Conservation (phyloP, 2,329 filamentous ascomycete species). For the Ophiostoma ips region DNA sequence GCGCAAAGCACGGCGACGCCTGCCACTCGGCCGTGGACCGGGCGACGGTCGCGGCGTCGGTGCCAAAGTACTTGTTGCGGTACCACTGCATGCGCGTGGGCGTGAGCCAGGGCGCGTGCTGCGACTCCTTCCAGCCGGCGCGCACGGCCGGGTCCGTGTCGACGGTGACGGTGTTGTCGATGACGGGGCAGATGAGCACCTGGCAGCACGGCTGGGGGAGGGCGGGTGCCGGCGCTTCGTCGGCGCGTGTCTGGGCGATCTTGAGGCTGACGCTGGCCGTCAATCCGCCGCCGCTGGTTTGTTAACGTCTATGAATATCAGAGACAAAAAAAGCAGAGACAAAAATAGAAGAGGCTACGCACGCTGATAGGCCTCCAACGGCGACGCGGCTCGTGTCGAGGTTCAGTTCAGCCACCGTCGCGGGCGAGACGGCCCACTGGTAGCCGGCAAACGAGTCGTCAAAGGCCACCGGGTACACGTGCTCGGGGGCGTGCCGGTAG, state of each 20-base stretch:
- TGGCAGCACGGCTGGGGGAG: constrained; percentile 23
- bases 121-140: constrained; percentile 26
- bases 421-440: constrained; percentile 1
- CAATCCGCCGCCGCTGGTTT: constrained; percentile 3
- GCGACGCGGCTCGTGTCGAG: constrained; percentile 24
- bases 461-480: constrained; percentile 41
- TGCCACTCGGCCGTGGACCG: constrained; percentile 26
- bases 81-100: constrained; percentile 45
- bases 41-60: constrained; percentile 17
- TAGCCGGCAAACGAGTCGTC: constrained; percentile 40
- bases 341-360: not conserved
- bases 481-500: constrained; percentile 37
- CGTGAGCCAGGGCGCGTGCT: constrained; percentile 30
- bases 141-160: constrained; percentile 16
- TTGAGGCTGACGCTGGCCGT: constrained; percentile 1
- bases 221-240: not conserved
- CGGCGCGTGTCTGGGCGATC: not conserved
- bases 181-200: constrained; percentile 42
- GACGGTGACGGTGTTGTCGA: constrained; percentile 39
- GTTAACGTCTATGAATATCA: not conserved
- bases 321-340: not conserved
- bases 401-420: constrained; percentile 10
- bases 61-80: constrained; percentile 40
- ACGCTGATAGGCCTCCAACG: constrained; percentile 18
- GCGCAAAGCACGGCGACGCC: constrained; percentile 16